Conservation (phyloP, 805 yeast genomes). For the Monosporozyma siamensis region DNA sequence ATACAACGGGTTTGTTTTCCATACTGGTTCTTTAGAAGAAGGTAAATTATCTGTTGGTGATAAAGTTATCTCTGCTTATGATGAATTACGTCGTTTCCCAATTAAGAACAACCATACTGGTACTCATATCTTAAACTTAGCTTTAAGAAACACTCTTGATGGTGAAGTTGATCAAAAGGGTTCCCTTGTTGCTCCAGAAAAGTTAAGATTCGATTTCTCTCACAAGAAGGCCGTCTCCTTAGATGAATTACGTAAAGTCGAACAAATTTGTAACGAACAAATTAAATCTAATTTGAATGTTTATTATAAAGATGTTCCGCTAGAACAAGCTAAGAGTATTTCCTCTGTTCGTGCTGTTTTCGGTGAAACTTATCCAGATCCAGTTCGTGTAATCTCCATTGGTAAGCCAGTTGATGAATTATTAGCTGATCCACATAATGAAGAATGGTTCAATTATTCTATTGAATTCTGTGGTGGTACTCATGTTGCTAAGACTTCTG, state of each 20-base stretch:
- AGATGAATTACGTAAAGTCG: constrained; percentile 66
- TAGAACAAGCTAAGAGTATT: constrained; percentile 64
- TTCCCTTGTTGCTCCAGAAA: constrained; percentile 91
- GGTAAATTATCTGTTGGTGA: constrained; percentile 65
- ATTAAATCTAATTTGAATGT: constrained; percentile 66
- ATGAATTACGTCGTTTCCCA: constrained; percentile 92
- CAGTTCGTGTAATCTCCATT: constrained; percentile 94
- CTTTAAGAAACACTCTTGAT: constrained; percentile 78
- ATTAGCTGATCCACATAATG: constrained; percentile 56
- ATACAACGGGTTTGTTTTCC: constrained; percentile 92
- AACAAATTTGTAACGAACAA: constrained; percentile 58
- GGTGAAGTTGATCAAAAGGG: constrained; percentile 91
- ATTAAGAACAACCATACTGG: constrained; percentile 97
- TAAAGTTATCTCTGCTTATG: constrained; percentile 73
- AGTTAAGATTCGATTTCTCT: constrained; percentile 91
- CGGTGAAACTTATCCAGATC: constrained; percentile 98
- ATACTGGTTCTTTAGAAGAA: constrained; percentile 77
- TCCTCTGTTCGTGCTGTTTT: constrained; percentile 92
- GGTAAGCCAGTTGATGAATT: constrained; percentile 85
- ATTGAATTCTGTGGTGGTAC: constrained; percentile 99
- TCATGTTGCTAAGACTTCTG: constrained; percentile 86
- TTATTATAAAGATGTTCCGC: constrained; percentile 72
- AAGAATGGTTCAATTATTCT: constrained; percentile 69
- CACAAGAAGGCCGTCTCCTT: constrained; percentile 77
- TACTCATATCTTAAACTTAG: constrained; percentile 88